Evolutionary conservation across 2,329 filamentous ascomycete genomes (phyloP).

Genomic region (Epichloe coenophiala): DNA sequence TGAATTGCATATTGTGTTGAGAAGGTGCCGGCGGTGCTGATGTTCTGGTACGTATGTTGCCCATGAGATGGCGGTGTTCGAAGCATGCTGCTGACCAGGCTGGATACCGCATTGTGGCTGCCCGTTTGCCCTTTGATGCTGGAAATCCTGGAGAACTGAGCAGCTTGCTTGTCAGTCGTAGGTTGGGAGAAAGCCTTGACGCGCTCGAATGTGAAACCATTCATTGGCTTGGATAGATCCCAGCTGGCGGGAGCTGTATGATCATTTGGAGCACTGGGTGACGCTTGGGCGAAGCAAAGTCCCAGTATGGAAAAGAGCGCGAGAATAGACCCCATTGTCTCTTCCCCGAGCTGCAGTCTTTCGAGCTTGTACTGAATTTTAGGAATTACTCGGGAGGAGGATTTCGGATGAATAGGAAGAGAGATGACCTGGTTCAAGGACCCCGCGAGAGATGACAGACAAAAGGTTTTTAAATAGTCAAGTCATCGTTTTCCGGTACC

Average conservation of each 20-base stretch:
- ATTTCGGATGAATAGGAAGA: no score
- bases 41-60: constrained; percentile 21
- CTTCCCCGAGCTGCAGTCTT: background rate
- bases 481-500: no score
- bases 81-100: constrained; percentile 13
- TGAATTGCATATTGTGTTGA: constrained; percentile 30
- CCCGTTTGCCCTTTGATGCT: constrained; percentile 13
- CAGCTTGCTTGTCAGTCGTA: constrained; percentile 15
- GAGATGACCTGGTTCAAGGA: no score
- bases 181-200: constrained; percentile 15
- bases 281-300: constrained; percentile 1
- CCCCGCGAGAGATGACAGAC: no score
- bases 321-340: background rate
- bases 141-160: constrained; percentile 21
- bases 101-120: constrained; percentile 17
- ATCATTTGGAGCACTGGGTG: background rate
- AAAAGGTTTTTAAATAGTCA: no score
- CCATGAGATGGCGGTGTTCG: constrained; percentile 7
- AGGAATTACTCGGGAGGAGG: no score
- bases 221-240: constrained; percentile 23
- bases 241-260: constrained; percentile 8
- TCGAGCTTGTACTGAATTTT: no score
- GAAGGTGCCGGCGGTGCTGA: constrained; percentile 22
- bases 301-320: constrained; percentile 5
- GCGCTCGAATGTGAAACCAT: constrained; percentile 24